These are phyloP conservation scores for Triglochin maritima DNA, from an alignment of 106 monocot species.

Conservation along the genomic window DNA sequence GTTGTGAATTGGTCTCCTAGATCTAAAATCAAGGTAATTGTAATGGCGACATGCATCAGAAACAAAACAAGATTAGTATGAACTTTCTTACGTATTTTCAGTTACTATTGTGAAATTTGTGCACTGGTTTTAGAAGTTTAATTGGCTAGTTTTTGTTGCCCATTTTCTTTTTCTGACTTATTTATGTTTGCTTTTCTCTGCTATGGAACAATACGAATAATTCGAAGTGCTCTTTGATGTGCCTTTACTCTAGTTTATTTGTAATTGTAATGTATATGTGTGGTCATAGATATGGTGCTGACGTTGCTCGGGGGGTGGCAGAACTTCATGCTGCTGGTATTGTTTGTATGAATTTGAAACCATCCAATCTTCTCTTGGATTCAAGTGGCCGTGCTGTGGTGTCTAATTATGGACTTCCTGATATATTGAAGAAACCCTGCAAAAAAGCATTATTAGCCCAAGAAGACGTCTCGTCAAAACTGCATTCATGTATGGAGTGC, in stretches of 20 bases:
- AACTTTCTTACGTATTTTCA: too few relatives aligned
- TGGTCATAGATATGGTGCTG: constrained; percentile 86
- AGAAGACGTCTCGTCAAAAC: constrained; percentile 50
- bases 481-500: constrained; percentile 87
- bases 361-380: constrained; percentile 95
- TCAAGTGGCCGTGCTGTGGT: constrained; percentile 54
- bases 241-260: neutral
- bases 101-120: too few relatives aligned
- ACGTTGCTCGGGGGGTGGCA: constrained; percentile 94
- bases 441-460: constrained; percentile 36
- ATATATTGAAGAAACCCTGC: constrained; percentile 80
- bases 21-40: too few relatives aligned
- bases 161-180: neutral
- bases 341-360: constrained; percentile 95
- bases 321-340: constrained; percentile 97
- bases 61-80: too few relatives aligned
- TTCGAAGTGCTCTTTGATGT: too few relatives aligned
- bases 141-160: neutral
- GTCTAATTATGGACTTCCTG: constrained; percentile 95
- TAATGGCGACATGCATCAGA: too few relatives aligned
- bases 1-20: too few relatives aligned
- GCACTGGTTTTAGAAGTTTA: neutral
- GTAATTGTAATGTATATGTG: neutral
- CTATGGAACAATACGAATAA: too few relatives aligned
- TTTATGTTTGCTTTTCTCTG: neutral